Conservation (phyloP, 148 eudicot species). For the Rheum nobile region DNA sequence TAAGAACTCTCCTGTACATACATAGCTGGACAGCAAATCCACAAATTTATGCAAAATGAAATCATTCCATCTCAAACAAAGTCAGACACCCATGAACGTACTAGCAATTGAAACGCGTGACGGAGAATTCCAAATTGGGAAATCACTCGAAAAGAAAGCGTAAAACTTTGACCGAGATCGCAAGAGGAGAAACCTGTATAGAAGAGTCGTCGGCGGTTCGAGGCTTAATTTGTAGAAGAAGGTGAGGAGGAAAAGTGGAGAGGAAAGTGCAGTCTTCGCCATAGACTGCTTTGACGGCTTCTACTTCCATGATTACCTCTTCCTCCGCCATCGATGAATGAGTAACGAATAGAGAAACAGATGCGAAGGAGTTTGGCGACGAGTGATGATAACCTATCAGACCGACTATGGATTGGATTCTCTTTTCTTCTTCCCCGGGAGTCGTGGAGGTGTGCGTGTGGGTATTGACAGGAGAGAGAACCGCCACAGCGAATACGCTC, state of each 20-base stretch:
- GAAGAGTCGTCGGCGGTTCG: conserved; percentile 74
- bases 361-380: background rate
- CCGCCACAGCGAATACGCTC: background rate
- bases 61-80: background rate
- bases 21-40: background rate
- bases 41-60: background rate
- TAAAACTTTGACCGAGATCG: background rate
- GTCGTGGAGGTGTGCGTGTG: background rate
- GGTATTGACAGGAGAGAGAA: background rate
- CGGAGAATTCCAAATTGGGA: background rate
- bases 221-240: conserved; percentile 58
- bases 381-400: background rate
- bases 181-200: conserved; percentile 45
- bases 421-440: background rate
- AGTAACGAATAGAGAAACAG: background rate
- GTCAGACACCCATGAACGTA: background rate
- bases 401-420: background rate
- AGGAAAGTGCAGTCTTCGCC: conserved; percentile 63
- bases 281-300: conserved; percentile 71
- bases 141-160: background rate
- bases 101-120: background rate
- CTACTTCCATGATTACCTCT: conserved; percentile 47
- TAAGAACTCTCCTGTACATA: background rate
- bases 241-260: conserved; percentile 49
- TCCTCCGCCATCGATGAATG: conserved; percentile 39